Conservation (phyloP, 352 stramenopile genomes). For the Globisporangium solare region DNA sequence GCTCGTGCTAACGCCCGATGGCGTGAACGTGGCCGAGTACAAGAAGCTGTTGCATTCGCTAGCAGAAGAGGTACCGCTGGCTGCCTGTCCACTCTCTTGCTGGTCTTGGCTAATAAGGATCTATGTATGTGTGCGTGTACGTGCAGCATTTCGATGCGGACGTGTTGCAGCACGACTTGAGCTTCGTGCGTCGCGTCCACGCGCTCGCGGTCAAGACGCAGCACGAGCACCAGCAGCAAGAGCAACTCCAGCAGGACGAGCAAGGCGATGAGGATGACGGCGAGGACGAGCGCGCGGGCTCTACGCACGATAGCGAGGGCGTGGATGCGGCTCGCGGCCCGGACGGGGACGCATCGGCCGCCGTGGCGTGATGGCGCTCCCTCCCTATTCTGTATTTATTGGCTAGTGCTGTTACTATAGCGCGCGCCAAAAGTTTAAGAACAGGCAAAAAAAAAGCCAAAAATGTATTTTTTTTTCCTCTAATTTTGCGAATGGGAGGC, state of each 20-base stretch:
- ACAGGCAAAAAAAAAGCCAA: too few species aligned
- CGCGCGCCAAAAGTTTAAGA: too few species aligned
- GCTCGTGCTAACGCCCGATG: slow-evolving; percentile 4
- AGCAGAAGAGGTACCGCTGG: slow-evolving; percentile 32
- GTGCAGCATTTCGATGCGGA: slow-evolving; percentile 43
- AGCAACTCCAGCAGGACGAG: slow-evolving; percentile 21
- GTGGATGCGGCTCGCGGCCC: not conserved
- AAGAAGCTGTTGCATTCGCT: slow-evolving; percentile 40
- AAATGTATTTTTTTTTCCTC: too few species aligned
- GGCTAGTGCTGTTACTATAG: not conserved
- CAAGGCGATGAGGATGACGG: slow-evolving; percentile 9
- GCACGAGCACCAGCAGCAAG: slow-evolving; percentile 21
- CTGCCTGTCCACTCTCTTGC: not conserved
- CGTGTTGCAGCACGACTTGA: slow-evolving; percentile 42
- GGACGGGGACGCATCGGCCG: not conserved
- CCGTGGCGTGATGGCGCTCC: not conserved
- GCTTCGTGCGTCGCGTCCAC: slow-evolving; percentile 56
- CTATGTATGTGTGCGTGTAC: not conserved
- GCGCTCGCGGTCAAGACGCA: slow-evolving; percentile 43
- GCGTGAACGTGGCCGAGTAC: slow-evolving; percentile 32
- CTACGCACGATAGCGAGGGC: not conserved
- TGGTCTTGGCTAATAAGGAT: not conserved
- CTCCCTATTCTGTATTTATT: not conserved
- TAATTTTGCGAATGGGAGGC: too few species aligned
- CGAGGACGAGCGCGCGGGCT: not conserved